These are phyloP conservation scores for Thalassiosira ordinaria DNA, from an alignment of 352 stramenopile genomes.

Conservation along the genomic window DNA sequence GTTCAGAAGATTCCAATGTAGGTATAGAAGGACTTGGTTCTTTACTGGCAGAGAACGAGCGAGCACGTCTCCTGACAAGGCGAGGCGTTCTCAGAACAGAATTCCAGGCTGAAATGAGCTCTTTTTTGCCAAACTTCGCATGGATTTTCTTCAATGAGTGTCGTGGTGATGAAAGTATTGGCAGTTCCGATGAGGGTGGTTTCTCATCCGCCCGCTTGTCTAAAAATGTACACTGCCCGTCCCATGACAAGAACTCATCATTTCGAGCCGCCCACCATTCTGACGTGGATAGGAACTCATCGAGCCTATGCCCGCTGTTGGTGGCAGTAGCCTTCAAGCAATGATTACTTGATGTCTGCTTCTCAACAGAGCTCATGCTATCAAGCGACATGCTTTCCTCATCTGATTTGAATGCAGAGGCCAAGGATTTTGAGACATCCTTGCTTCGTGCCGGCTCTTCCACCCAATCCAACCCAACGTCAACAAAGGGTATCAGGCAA, in stretches of 20 bases:
- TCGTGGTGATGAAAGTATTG: conserved; percentile 20
- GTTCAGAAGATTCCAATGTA: conserved; percentile 7
- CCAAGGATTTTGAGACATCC: neutral
- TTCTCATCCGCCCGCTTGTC: conserved; percentile 22
- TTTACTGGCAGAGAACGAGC: conserved; percentile 16
- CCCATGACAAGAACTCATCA: conserved; percentile 67
- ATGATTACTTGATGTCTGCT: neutral
- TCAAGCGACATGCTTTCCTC: conserved; percentile 17
- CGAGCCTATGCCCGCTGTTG: conserved; percentile 14
- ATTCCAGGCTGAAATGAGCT: conserved; percentile 82
- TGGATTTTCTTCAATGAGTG: conserved; percentile 33
- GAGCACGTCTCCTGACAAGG: conserved; percentile 57
- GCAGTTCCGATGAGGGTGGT: conserved; percentile 17
- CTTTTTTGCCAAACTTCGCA: conserved; percentile 76
- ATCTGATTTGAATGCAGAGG: conserved; percentile 22
- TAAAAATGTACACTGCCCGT: conserved; percentile 77
- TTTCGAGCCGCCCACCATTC: conserved; percentile 79
- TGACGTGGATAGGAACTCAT: conserved; percentile 76
- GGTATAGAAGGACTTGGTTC: conserved; percentile 12
- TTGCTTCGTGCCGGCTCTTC: conserved; percentile 34
- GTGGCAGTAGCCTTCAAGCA: no score
- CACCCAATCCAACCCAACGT: conserved; percentile 82
- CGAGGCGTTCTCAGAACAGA: conserved; percentile 79
- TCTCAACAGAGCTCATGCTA: conserved; percentile 1
- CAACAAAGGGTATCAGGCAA: conserved; percentile 87